Evolutionary conservation across 495 filamentous ascomycete genomes (phyloP), one percentile per base, ranked within the genome.

Genomic region (Aspergillus nidulans): DNA sequence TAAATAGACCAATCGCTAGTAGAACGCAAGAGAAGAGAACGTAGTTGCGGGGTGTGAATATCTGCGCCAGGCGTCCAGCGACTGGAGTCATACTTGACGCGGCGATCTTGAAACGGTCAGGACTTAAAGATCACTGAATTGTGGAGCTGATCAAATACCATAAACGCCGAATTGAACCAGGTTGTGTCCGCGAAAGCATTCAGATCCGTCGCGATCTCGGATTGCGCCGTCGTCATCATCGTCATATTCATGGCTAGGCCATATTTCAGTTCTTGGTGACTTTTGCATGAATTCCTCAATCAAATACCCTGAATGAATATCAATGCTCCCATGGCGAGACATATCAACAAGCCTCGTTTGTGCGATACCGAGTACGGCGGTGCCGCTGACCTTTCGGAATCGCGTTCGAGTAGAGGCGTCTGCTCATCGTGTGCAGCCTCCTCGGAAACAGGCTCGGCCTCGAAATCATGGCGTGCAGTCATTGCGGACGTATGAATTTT

Each of bases 121-220:
- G 20, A 46, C 30, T 7, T n/a, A 0, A 13, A 25, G 19, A 23
- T 25, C 0, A 23, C 13, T 10, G 19, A 21, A n/a, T 18, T 34
- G 18, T 10, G 36, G 10, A 20, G 32, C 9, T n/a, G 21, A 8
- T 20, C 1, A 54, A 12, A 42, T 72, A 78, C 74, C 56, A 86
- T 66, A 64, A 87, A 91, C 1, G 86, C 71, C 23, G 84, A 85
- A 6, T 86, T 89, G 58, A 92, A 87, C 88, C 88, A 92, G 57
- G 80, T 85, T 18, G 82, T 82, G 41, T 83, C 68, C 23, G 81
- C 81, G 63, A 87, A 91, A 8, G 86, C 81, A 74, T 90, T 77
- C 1, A 91, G 71, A 53, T 90, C 87, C 18, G 75, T 75, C 1
- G 87, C 86, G 59, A 92, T 89, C 36, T 73, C 70, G 2, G 83